phyloP scores from a whole-genome alignment of 495 filamentous ascomycete genomes.

The Neurospora hispaniola region DNA sequence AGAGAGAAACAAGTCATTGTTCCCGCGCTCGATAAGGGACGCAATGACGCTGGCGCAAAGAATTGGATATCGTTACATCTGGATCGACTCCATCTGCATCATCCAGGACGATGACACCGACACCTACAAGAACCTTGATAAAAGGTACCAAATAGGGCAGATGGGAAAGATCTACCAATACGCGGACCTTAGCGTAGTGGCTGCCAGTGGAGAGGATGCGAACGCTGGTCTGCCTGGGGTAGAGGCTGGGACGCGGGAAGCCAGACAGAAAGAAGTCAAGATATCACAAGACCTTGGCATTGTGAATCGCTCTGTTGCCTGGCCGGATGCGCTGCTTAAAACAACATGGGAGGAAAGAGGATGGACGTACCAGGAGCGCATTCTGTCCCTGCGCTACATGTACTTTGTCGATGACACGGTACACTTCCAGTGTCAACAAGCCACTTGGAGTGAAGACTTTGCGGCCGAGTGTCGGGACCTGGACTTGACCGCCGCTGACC shows the following conservation, averaged over 20 bases:
- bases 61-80: slow-evolving; percentile 8
- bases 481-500: not conserved
- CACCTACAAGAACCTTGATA: not conserved
- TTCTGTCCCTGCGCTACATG: not conserved
- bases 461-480: not conserved
- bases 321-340: not conserved
- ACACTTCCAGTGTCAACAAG: not conserved
- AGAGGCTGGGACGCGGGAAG: not conserved
- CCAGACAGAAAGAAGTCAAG: not conserved
- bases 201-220: not conserved
- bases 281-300: not conserved
- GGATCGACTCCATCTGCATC: slow-evolving; percentile 21
- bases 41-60: not conserved
- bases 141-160: slow-evolving; percentile 14
- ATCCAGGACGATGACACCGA: slow-evolving; percentile 18
- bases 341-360: not conserved
- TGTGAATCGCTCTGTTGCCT: not conserved
- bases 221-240: not conserved
- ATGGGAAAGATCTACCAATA: slow-evolving; percentile 13
- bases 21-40: not conserved
- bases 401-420: not conserved
- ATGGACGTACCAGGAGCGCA: not conserved
- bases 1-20: not conserved
- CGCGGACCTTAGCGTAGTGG: slow-evolving; percentile 2
- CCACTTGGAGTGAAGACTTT: not conserved